Evolutionary conservation across 2,329 filamentous ascomycete species (phyloP), one percentile per base, ranked within the genome.

Genomic region (Aplosporella prunicola): DNA sequence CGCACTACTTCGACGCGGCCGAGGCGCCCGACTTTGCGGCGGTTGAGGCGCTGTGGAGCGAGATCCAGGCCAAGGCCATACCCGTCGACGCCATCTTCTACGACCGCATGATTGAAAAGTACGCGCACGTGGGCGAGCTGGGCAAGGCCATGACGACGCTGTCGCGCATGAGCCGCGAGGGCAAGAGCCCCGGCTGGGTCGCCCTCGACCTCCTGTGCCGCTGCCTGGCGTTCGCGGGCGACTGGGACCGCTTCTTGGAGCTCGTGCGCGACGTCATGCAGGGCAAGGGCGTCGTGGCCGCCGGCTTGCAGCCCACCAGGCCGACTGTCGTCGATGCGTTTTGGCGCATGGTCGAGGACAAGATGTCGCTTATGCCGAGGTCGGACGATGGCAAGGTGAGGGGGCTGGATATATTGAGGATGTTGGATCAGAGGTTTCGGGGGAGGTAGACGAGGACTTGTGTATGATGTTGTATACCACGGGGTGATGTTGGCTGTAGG

Each of bases 21-120:
- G 50, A 64, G 7, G 68, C 67, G 34, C 76, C 78, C 0, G 68
- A 82, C 46, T 60, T 82, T 20, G 56, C 61, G 2, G 71, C 73
- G 10, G 69, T 84, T n/a, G 69, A 75, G 24, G 53, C 56, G 0
- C 62, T 88, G 3, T 74, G 85, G 46, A 43, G 48, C 8, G 57
- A 64, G 4, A 65, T 72, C 29, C 51, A 57, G 17, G 44, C 53
- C 2, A 49, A 44, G 1, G 41, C 48, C 13, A 51, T 52, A 15
- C 50, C 48, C 14, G 60, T 65, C 15, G 72, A 82, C 51, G 64
- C 68, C 41, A 59, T 73, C 16, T 76, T 87, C 47, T 86, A 78
- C 69, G 80, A 84, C 56, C 71, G 78, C 36, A 66, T 81, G 43
- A 71, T 87, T 45, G 73, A 76, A 51, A 80, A 79, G 1, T 84